Conservation (phyloP, 1,139 yeast species). For the Blastobotrys apis region DNA sequence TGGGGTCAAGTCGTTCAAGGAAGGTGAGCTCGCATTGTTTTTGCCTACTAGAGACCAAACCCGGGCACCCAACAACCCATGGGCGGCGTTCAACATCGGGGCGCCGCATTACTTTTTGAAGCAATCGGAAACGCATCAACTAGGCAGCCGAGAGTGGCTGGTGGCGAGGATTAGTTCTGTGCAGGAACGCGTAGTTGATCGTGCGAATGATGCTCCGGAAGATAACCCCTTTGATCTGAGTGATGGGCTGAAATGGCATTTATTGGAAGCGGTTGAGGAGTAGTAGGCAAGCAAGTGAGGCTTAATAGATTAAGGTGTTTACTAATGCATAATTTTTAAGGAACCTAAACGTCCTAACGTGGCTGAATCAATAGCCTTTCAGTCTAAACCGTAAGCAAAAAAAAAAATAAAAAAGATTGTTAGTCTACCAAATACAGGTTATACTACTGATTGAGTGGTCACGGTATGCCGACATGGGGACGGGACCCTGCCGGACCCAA, state of each 20-base stretch:
- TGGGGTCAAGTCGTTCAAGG: conserved; percentile 56
- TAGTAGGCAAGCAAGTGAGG: too few relatives aligned
- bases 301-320: too few relatives aligned
- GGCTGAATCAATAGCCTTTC: too few relatives aligned
- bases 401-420: too few relatives aligned
- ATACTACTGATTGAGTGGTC: too few relatives aligned
- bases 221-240: conserved; percentile 50
- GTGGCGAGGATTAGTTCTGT: conserved; percentile 58
- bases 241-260: conserved; percentile 40
- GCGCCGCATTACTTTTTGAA: conserved; percentile 72
- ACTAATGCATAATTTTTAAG: too few relatives aligned
- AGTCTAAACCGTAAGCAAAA: too few relatives aligned
- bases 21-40: conserved; percentile 74
- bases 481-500: too few relatives aligned
- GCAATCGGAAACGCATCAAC: conserved; percentile 35
- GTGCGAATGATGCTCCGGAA: conserved; percentile 24
- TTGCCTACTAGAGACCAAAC: conserved; percentile 64
- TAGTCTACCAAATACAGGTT: too few relatives aligned
- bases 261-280: conserved; percentile 29
- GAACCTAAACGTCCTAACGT: too few relatives aligned
- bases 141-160: conserved; percentile 57
- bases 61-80: conserved; percentile 47
- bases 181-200: conserved; percentile 40
- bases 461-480: too few relatives aligned
- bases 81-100: conserved; percentile 85